phyloP scores from a whole-genome alignment of 768 basidiomycete genomes.

The Cystofilobasidium ferigula region DNA sequence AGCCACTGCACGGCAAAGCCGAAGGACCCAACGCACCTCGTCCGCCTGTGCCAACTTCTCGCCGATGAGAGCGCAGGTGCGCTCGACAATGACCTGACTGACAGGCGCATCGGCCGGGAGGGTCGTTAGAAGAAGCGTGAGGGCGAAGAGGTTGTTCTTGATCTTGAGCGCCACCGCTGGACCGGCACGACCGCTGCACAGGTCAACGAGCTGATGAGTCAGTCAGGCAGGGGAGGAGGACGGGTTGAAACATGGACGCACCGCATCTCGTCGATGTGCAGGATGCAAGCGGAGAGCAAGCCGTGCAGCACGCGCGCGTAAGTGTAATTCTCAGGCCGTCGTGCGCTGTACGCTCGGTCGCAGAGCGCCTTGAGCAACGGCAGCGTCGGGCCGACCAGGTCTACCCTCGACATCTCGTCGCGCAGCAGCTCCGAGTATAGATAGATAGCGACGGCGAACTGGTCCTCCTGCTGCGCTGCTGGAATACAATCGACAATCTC shows the following conservation, averaged over 20 bases:
- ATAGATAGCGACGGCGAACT: conserved; percentile 19
- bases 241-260: conserved; percentile 38
- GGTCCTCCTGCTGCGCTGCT: conserved; percentile 18
- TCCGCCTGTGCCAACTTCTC: conserved; percentile 59
- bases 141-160: conserved; percentile 78
- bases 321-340: conserved; percentile 14
- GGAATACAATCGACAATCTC: conserved; percentile 22
- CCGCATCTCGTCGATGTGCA: conserved; percentile 88
- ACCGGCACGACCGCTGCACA: conserved; percentile 63
- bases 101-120: conserved; percentile 57
- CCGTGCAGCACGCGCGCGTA: conserved; percentile 43
- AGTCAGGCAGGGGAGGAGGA: background rate
- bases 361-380: conserved; percentile 67
- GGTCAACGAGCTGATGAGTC: conserved; percentile 17
- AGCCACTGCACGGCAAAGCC: background rate
- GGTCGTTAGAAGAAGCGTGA: conserved; percentile 72
- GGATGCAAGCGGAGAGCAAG: conserved; percentile 68
- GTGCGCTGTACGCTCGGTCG: conserved; percentile 36
- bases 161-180: conserved; percentile 65
- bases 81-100: conserved; percentile 65
- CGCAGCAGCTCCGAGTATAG: conserved; percentile 57
- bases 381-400: conserved; percentile 68
- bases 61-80: conserved; percentile 69
- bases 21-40: conserved; percentile 39
- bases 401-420: conserved; percentile 69